Base-by-base conservation (phyloP, 768 basidiomycete species). In the Chalciporus sphaerocephalus region DNA sequence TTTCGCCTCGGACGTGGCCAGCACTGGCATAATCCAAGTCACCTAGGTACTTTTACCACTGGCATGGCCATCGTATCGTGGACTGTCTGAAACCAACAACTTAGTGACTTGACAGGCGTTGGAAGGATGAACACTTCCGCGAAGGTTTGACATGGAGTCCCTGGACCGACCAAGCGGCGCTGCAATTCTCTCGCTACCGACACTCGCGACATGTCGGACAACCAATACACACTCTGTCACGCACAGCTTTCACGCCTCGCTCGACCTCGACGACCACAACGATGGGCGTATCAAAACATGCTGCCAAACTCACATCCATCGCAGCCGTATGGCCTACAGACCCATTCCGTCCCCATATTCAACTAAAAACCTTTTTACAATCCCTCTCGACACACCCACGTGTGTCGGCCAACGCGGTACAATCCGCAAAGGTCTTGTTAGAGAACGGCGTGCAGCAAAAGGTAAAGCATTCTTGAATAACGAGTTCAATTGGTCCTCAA, bases 281-380 rank as follows among this genome's bases (percentile, higher is more conserved):
- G 5, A 65, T 65, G 61, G 42, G 60, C n/a, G 44, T 56, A 22
- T 59, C 65, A 43, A 73, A 71, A 49, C 60, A 78, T 12, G 66
- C 73, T 1, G 71, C 74, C 47, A 74, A 77, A 56, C 72, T 89
- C 51, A 66, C 63, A 33, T 56, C 65, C 9, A 75, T 88, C 39
- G 85, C 83, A 1, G 66, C 74, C 34, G 61, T 73, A 30, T 92
- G 88, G 85, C 74, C 78, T 13, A 66, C 65, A 11, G 88, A 92
- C 55, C 85, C 85, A 0, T 85, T 91, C 60, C 76, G 88, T 3
- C 87, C 86, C 1, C 83, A 86, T 50, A 58, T 90, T 7, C 88
- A 91, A 67, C 73, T 90, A 24, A 78, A 76, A 51, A 74, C 63
- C 1, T 81, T 90, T 53, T 70, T 90, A 28, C 64, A 72, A 22